Percentiles rank a stretch among this genome's conserved stretches.
Conservation (phyloP, 2,329 filamentous ascomycete genomes). For the Beauveria bassiana region DNA sequence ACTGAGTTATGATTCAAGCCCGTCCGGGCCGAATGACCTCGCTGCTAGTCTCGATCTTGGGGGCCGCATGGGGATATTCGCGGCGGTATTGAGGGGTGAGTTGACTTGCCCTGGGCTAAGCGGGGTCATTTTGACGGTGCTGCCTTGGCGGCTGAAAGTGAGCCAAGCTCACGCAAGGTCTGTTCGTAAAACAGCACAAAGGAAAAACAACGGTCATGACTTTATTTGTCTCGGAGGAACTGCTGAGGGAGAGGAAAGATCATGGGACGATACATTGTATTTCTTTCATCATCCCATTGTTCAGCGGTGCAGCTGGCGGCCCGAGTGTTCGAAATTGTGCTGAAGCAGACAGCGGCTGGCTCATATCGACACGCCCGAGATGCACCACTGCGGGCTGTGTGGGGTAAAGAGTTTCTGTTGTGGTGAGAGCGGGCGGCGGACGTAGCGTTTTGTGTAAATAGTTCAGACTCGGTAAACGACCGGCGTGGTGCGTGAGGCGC, state of each 20-base stretch:
- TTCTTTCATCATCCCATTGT: neutral
- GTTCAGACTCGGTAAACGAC: neutral
- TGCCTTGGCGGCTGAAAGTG: neutral
- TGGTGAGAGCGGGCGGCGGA: neutral
- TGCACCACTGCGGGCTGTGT: neutral
- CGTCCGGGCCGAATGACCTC: neutral
- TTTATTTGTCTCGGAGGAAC: neutral
- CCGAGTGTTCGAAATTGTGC: too few species aligned
- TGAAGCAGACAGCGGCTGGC: neutral
- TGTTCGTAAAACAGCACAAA: neutral
- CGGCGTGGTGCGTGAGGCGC: neutral
- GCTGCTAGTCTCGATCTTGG: constrained; percentile 3
- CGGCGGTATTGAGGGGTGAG: constrained; percentile 6
- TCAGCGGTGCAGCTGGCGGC: neutral
- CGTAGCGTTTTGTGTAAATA: neutral
- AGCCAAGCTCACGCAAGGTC: neutral
- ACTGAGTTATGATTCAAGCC: neutral
- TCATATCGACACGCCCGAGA: neutral
- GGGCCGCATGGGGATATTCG: constrained; percentile 8
- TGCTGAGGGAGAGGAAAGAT: neutral
- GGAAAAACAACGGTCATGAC: neutral
- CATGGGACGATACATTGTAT: neutral
- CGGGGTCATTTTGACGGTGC: neutral
- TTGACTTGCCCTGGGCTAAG: neutral
- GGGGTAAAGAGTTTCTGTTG: neutral